Evolutionary conservation across 176 grass and related monocot species (phyloP).

Genomic region (Eragrostis curvula): DNA sequence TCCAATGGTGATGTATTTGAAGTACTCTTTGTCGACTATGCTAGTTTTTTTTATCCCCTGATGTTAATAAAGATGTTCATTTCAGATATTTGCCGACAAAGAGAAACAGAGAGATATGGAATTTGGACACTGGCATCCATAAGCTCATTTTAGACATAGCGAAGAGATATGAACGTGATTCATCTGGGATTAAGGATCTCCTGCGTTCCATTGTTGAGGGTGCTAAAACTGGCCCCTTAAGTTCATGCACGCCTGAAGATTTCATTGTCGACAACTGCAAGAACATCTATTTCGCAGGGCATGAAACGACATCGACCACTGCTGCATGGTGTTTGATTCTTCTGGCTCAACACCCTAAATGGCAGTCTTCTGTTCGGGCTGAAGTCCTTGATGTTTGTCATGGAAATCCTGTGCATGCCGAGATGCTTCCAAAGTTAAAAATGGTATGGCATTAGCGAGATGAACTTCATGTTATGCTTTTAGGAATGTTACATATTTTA

Average conservation of each 20-base stretch:
- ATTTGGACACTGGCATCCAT: slow-evolving; percentile 45
- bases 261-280: slow-evolving; percentile 92
- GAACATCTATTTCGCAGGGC: slow-evolving; percentile 80
- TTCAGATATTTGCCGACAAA: slow-evolving; percentile 68
- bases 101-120: slow-evolving; percentile 71
- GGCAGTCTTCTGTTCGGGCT: slow-evolving; percentile 53
- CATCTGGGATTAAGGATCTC: slow-evolving; percentile 33
- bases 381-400: slow-evolving; percentile 53
- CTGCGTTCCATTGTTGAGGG: slow-evolving; percentile 75
- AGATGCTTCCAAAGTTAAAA: slow-evolving; percentile 65
- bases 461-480: background rate
- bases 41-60: background rate
- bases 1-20: too few species aligned
- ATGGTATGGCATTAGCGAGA: slow-evolving; percentile 42
- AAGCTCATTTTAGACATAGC: slow-evolving; percentile 56
- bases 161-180: slow-evolving; percentile 37
- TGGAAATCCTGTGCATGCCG: slow-evolving; percentile 31
- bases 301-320: slow-evolving; percentile 62
- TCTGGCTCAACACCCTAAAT: slow-evolving; percentile 68
- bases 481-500: background rate
- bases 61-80: background rate
- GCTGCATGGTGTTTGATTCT: slow-evolving; percentile 81
- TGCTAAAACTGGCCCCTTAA: slow-evolving; percentile 20
- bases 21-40: background rate
- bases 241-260: slow-evolving; percentile 30